Percentiles rank a stretch among this genome's conserved stretches.
These are phyloP conservation scores for Escovopsis sp. DNA, from an alignment of 2,329 filamentous ascomycete genomes.

Conservation along the genomic window DNA sequence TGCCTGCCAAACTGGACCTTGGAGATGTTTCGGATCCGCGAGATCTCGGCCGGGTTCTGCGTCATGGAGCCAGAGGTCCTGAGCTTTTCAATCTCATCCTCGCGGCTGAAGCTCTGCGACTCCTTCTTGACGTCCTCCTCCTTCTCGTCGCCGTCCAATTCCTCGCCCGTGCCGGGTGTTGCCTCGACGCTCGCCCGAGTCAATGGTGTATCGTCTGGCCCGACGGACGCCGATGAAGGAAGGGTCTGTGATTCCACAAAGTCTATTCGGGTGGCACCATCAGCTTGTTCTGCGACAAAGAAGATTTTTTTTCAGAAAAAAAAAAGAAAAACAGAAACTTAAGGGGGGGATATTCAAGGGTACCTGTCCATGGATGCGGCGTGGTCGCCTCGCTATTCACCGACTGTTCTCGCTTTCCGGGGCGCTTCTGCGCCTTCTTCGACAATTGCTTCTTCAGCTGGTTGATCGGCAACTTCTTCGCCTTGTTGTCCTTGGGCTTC, in stretches of 20 bases:
- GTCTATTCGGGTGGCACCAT: conserved; percentile 16
- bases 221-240: conserved; percentile 28
- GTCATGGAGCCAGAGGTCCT: conserved; percentile 95
- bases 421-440: conserved; percentile 45
- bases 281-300: neutral
- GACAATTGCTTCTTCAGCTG: conserved; percentile 43
- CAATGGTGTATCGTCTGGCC: conserved; percentile 30
- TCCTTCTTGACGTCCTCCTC: conserved; percentile 31
- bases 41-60: conserved; percentile 93
- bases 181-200: conserved; percentile 28
- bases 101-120: conserved; percentile 51
- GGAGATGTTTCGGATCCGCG: conserved; percentile 85
- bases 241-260: conserved; percentile 33
- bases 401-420: conserved; percentile 40
- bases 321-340: neutral
- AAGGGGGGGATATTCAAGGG: neutral
- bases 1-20: conserved; percentile 87
- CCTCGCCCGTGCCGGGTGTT: conserved; percentile 32
- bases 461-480: conserved; percentile 49
- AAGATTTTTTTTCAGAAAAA: neutral
- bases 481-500: conserved; percentile 59
- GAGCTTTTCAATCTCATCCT: conserved; percentile 92
- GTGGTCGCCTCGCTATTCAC: conserved; percentile 38
- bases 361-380: conserved; percentile 36
- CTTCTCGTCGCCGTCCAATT: conserved; percentile 41